phyloP scores from a whole-genome alignment of 2,329 filamentous ascomycete genomes.

The Verticillium albo-atrum region DNA sequence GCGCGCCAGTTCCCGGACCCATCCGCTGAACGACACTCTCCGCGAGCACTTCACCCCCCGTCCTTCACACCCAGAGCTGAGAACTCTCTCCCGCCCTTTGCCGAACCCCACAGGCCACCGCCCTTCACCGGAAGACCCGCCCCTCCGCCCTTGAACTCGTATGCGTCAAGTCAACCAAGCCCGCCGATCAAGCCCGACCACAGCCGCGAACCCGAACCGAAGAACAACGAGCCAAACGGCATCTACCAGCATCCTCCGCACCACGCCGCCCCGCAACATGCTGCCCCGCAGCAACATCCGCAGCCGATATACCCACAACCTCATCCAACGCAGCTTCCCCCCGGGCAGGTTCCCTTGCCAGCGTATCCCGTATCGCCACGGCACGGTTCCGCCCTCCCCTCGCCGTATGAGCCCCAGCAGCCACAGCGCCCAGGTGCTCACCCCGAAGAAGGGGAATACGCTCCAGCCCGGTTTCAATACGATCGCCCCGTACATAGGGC shows the following conservation, averaged over 20 bases:
- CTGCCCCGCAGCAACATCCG: constrained; percentile 4
- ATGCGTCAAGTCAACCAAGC: constrained; percentile 31
- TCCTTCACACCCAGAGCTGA: constrained; percentile 35
- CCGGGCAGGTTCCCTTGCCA: constrained; percentile 43
- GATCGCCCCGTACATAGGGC: constrained; percentile 41
- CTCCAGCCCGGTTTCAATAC: constrained; percentile 33
- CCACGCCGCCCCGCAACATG: neutral
- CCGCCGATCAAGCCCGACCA: constrained; percentile 37
- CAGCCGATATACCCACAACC: constrained; percentile 9
- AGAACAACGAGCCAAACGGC: constrained; percentile 32
- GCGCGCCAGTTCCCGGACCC: constrained; percentile 33
- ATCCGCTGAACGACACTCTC: constrained; percentile 40
- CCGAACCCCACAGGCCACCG: constrained; percentile 31
- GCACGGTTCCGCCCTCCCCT: constrained; percentile 36
- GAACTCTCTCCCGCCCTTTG: constrained; percentile 32
- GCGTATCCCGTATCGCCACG: constrained; percentile 47
- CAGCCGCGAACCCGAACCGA: constrained; percentile 28
- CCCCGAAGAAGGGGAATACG: constrained; percentile 40
- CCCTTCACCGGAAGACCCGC: constrained; percentile 29
- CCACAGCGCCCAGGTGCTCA: constrained; percentile 35
- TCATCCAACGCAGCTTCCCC: constrained; percentile 37
- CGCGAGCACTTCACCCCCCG: constrained; percentile 35
- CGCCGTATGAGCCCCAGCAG: constrained; percentile 43
- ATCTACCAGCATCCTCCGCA: constrained; percentile 20
- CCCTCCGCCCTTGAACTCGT: constrained; percentile 34